Evolutionary conservation across 164 flowering plant genomes (phyloP).

Genomic region (Berberis thunbergii): DNA sequence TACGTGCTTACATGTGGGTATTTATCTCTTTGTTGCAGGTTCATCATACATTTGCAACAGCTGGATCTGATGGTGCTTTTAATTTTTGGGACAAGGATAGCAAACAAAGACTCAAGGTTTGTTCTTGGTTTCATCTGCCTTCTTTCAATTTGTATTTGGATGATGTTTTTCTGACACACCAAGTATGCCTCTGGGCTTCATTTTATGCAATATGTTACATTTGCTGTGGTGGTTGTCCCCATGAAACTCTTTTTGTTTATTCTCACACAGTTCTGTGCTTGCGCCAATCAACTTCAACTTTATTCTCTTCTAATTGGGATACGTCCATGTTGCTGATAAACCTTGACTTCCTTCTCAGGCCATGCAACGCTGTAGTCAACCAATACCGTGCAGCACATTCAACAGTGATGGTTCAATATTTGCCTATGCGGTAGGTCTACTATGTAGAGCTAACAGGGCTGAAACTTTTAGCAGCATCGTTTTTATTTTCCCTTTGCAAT

Average conservation of each 20-base stretch:
- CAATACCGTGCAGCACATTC: slow-evolving; percentile 91
- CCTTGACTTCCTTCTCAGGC: slow-evolving; percentile 41
- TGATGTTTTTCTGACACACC: neutral
- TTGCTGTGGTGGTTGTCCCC: too few species aligned
- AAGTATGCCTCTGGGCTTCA: too few species aligned
- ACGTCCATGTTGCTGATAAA: neutral
- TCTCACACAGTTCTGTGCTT: neutral
- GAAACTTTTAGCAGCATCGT: neutral
- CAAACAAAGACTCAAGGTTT: slow-evolving; percentile 93
- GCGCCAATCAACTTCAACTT: neutral
- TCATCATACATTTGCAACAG: slow-evolving; percentile 96
- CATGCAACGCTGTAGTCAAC: slow-evolving; percentile 78
- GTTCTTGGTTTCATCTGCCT: neutral
- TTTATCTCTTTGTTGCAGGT: slow-evolving; percentile 34
- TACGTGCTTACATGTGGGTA: neutral
- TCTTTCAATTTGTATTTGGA: neutral
- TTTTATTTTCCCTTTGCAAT: too few species aligned
- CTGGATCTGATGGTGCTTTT: slow-evolving; percentile 98
- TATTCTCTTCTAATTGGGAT: neutral
- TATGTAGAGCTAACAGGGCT: neutral
- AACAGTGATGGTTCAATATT: slow-evolving; percentile 92
- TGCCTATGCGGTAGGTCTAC: slow-evolving; percentile 80
- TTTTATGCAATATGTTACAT: too few species aligned
- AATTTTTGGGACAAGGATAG: slow-evolving; percentile 99
- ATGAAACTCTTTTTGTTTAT: too few species aligned